These are phyloP conservation scores for Collybia mongolica DNA, from an alignment of 768 basidiomycete species.

Conservation along the genomic window DNA sequence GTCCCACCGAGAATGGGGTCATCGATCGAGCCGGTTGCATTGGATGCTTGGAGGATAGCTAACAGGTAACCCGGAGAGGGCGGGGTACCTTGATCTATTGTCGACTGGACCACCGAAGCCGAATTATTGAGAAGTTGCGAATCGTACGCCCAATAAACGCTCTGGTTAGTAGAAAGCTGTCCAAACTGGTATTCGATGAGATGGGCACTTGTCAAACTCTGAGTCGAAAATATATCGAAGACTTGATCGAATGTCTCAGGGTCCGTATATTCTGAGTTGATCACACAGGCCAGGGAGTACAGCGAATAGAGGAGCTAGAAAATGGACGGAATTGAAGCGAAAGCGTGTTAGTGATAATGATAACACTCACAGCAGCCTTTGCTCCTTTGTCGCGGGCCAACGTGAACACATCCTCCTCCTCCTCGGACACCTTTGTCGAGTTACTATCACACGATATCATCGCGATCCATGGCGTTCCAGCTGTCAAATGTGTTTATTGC, in stretches of 20 bases:
- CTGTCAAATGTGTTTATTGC: constrained; percentile 24
- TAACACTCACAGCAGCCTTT: constrained; percentile 62
- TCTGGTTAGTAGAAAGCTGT: constrained; percentile 54
- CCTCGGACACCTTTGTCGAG: constrained; percentile 60
- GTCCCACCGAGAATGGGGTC: constrained; percentile 21
- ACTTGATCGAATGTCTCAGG: constrained; percentile 64
- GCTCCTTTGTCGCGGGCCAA: constrained; percentile 79
- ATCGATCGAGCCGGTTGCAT: constrained; percentile 44
- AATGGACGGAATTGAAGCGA: neutral
- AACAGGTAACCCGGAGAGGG: constrained; percentile 61
- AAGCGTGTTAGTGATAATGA: neutral
- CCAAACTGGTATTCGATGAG: constrained; percentile 58
- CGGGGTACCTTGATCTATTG: constrained; percentile 41
- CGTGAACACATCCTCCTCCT: constrained; percentile 75
- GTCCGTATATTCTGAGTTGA: constrained; percentile 71
- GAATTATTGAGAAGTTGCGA: constrained; percentile 61
- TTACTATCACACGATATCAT: constrained; percentile 83
- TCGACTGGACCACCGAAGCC: constrained; percentile 36
- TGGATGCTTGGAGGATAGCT: constrained; percentile 64
- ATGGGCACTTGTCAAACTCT: constrained; percentile 55
- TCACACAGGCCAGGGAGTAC: constrained; percentile 67
- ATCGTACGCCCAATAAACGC: constrained; percentile 56
- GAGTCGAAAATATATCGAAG: constrained; percentile 78
- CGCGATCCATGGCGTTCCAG: constrained; percentile 88
- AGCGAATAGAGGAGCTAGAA: constrained; percentile 75